These are phyloP conservation scores for Cutaneotrichosporon arboriforme DNA, from an alignment of 1,284 basidiomycete genomes.

Conservation along the genomic window DNA sequence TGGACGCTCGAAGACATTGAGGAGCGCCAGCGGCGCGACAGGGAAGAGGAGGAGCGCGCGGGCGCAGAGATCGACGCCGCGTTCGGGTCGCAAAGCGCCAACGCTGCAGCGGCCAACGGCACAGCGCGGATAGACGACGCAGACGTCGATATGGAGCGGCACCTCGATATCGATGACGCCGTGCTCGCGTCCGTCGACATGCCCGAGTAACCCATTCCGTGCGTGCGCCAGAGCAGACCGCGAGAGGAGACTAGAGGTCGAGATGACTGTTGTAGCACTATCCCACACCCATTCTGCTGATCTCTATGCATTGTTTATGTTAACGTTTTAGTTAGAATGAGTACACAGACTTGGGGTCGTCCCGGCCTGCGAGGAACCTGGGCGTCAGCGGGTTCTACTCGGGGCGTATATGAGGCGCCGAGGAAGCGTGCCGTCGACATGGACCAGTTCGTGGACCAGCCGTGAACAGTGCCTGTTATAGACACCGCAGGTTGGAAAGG, in stretches of 20 bases:
- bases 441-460: too few species aligned
- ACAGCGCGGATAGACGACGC: conserved; percentile 11
- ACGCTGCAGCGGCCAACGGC: conserved; percentile 8
- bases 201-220: conserved; percentile 23
- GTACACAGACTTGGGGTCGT: conserved; percentile 44
- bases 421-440: too few species aligned
- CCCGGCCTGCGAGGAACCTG: conserved; percentile 44
- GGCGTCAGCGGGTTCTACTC: background rate
- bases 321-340: conserved; percentile 32
- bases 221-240: too few species aligned
- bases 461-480: too few species aligned
- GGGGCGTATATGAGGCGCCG: too few species aligned
- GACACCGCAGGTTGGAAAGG: too few species aligned
- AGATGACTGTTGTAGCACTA: conserved; percentile 13
- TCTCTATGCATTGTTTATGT: conserved; percentile 14
- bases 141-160: conserved; percentile 23
- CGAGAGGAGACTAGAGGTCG: conserved; percentile 1
- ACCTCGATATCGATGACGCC: conserved; percentile 35
- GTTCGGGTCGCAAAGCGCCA: conserved; percentile 14
- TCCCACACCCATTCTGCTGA: background rate
- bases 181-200: conserved; percentile 34
- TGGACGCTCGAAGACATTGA: conserved; percentile 64
- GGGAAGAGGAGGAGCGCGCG: conserved; percentile 33
- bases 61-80: conserved; percentile 22
- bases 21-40: conserved; percentile 36